Percentiles rank a stretch among this genome's conserved stretches.
Evolutionary conservation across 257 asterid species (phyloP).

Genomic region (Paulownia fortunei): DNA sequence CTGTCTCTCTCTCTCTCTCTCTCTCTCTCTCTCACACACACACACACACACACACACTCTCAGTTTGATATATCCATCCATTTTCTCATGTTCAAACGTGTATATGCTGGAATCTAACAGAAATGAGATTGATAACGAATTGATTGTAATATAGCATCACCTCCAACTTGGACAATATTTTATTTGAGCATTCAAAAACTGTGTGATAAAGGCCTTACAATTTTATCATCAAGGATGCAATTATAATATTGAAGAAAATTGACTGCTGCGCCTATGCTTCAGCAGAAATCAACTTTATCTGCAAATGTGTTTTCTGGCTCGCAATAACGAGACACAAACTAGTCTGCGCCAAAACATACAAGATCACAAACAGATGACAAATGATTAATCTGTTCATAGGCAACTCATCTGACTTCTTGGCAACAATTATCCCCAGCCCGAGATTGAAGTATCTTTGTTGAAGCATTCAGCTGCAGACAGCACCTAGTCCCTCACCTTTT

Average conservation of each 20-base stretch:
- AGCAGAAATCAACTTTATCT: slow-evolving; percentile 15
- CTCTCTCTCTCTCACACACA: too few species aligned
- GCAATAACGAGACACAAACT: not conserved
- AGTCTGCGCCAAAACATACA: slow-evolving; percentile 13
- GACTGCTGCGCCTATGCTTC: not conserved
- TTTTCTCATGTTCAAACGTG: too few species aligned
- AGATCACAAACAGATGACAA: not conserved
- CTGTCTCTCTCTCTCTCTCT: too few species aligned
- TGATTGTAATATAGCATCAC: not conserved
- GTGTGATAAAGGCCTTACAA: not conserved
- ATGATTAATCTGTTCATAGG: slow-evolving; percentile 16
- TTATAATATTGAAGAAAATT: not conserved
- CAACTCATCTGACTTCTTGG: not conserved
- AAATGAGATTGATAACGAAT: too few species aligned
- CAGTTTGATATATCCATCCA: too few species aligned
- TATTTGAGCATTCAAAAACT: not conserved
- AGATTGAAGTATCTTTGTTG: not conserved
- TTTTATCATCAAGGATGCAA: not conserved
- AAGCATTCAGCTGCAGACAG: slow-evolving; percentile 15
- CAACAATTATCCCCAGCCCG: slow-evolving; percentile 1
- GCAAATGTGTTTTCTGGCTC: slow-evolving; percentile 3
- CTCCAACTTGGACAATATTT: not conserved
- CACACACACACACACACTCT: too few species aligned
- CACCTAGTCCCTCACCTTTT: slow-evolving; percentile 36
- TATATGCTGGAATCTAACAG: too few species aligned